Base-by-base conservation (phyloP, 2,329 filamentous ascomycete species). In the Dothistroma pini region DNA sequence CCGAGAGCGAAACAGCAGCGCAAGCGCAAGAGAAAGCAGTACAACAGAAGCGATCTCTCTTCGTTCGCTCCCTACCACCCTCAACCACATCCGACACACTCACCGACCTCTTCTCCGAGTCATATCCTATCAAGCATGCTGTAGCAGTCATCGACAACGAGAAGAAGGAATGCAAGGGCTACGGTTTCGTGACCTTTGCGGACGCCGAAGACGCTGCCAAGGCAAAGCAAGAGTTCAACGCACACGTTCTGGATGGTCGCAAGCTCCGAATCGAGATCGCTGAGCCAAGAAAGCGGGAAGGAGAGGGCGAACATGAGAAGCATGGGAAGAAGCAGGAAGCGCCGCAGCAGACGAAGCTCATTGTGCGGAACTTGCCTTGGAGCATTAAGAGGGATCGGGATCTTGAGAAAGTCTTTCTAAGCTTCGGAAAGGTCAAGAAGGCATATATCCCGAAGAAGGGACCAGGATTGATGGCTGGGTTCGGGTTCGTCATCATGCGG, bases 131-230 rank as follows among this genome's bases (percentile, higher is more conserved):
- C 74, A 97, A 97, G 77, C 93, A 97, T 76, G 93, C 95, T 56
- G 90, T 89, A n/a, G 92, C 96, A 4, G 92, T 99, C 44, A 79
- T 89, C 59, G 93, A 99, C 74, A 86, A 89, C 16, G 82, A 87
- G 66, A 96, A 93, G 1, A 96, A 96, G 72, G 81, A 87, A 68
- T 97, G 91, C 14, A 89, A 91, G 73, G 93, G 95, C 19, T 99
- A 92, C 75, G 95, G 95, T 57, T 99, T 99, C 76, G 93, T 99
- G 60, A 97, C 95, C 1, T 95, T 99, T 71, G 91, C 93, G 69
- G 95, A 99, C 73, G 85, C 89, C 32, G 93, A 97, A 67, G 95
- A 99, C 79, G 93, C 93, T 12, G 80, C 87, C 66, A 84, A 88
- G 65, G 96, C 95, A 19, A 84, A 90, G 72, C 84, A 88, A 60